Percentiles rank a stretch among this genome's conserved stretches.
These are phyloP conservation scores for Entophlyctis helioformis DNA, from an alignment of 192 early-diverging fungal species.

Conservation along the genomic window DNA sequence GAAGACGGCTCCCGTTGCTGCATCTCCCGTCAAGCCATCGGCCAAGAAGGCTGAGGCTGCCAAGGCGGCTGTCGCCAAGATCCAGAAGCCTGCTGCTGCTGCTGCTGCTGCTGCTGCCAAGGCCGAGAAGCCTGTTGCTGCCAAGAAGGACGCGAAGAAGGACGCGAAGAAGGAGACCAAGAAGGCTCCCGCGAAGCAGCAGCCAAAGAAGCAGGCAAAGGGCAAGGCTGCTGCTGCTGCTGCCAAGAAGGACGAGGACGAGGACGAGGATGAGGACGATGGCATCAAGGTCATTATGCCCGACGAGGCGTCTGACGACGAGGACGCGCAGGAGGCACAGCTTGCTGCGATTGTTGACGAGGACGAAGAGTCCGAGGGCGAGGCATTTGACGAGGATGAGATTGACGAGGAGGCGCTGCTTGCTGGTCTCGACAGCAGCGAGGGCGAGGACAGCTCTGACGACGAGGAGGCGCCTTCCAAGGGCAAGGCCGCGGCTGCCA, in stretches of 20 bases:
- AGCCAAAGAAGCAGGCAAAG: too few species aligned
- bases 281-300: conserved; percentile 3
- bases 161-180: too few species aligned
- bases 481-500: conserved; percentile 1
- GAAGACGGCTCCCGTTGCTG: conserved; percentile 1
- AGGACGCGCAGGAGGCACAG: neutral
- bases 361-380: conserved; percentile 1
- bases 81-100: too few species aligned
- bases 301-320: conserved; percentile 1
- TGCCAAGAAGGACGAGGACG: conserved; percentile 4
- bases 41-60: too few species aligned
- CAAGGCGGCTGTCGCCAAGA: too few species aligned
- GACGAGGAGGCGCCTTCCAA: conserved; percentile 4
- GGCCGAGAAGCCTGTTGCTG: too few species aligned
- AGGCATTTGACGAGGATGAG: conserved; percentile 1
- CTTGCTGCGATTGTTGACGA: neutral
- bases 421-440: conserved; percentile 5
- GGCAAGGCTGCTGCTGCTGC: too few species aligned
- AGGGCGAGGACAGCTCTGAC: conserved; percentile 12
- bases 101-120: too few species aligned
- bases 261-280: conserved; percentile 5
- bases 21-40: neutral
- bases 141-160: too few species aligned
- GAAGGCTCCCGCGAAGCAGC: too few species aligned
- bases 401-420: conserved; percentile 2